Evolutionary conservation across 371 early-diverging fungal genomes (phyloP).

Genomic region (Mucor mucedo): DNA sequence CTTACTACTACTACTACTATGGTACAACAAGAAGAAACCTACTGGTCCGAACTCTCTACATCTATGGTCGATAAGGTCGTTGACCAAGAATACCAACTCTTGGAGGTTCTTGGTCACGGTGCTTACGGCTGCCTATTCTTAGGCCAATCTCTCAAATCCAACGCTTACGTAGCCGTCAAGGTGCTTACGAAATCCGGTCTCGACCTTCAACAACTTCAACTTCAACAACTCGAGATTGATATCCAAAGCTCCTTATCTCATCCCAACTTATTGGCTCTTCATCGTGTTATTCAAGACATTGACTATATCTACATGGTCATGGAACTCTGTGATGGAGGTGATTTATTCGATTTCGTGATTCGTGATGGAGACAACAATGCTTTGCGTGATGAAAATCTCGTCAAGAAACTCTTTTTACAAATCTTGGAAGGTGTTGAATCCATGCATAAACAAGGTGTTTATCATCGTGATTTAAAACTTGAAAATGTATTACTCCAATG

Average conservation of each 20-base stretch:
- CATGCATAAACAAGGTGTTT: constrained; percentile 61
- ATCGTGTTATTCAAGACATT: constrained; percentile 57
- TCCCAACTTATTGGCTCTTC: constrained; percentile 67
- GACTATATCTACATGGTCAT: constrained; percentile 63
- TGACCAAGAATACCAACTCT: constrained; percentile 46
- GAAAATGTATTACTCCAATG: constrained; percentile 73
- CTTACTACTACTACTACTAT: constrained; percentile 2
- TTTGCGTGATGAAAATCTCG: constrained; percentile 39
- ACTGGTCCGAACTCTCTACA: constrained; percentile 38
- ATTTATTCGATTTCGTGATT: constrained; percentile 68
- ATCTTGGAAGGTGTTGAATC: constrained; percentile 63
- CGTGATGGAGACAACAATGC: constrained; percentile 41
- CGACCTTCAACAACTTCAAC: constrained; percentile 59
- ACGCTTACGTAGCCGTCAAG: constrained; percentile 71
- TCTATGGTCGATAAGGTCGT: constrained; percentile 39
- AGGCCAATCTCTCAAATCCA: constrained; percentile 49
- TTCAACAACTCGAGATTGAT: constrained; percentile 78
- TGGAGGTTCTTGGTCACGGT: constrained; percentile 66
- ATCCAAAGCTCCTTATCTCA: constrained; percentile 73
- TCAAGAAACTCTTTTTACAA: constrained; percentile 55
- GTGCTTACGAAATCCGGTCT: constrained; percentile 71
- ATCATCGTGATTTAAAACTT: constrained; percentile 82
- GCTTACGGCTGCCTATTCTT: constrained; percentile 68
- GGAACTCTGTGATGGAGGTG: constrained; percentile 69
- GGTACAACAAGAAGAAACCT: constrained; percentile 26